Conservation (phyloP, 2,329 filamentous ascomycete species). For the Exophiala viscosa region DNA sequence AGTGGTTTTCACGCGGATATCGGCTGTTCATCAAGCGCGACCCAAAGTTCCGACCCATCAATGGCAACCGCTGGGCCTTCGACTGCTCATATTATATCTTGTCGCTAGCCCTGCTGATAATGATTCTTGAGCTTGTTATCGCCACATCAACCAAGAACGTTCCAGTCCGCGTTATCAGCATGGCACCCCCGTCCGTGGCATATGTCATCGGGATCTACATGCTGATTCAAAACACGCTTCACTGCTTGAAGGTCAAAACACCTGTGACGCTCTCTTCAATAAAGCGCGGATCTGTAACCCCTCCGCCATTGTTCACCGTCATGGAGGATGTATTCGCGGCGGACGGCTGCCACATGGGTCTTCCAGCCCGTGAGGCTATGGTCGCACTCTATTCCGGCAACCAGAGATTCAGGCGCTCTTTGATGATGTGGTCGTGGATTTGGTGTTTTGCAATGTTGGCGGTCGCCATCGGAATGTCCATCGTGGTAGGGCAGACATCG, state of each 20-base stretch:
- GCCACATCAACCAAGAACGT: neutral
- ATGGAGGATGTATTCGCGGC: conserved; percentile 1
- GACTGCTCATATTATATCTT: conserved; percentile 4
- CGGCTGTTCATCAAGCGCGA: conserved; percentile 2
- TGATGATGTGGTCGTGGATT: conserved; percentile 3
- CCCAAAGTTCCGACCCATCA: conserved; percentile 2
- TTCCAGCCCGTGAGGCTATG: conserved; percentile 1
- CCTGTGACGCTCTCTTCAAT: neutral
- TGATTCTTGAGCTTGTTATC: conserved; percentile 1
- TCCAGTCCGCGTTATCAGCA: neutral
- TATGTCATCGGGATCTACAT: neutral
- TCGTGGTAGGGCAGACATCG: neutral
- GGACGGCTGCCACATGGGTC: neutral
- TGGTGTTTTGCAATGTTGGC: neutral
- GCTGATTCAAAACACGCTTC: conserved; percentile 1
- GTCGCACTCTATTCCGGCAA: neutral
- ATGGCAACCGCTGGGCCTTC: conserved; percentile 1
- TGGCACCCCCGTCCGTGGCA: neutral
- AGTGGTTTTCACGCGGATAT: conserved; percentile 1
- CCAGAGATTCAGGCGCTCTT: neutral
- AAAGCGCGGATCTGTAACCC: neutral
- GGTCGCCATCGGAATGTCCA: neutral
- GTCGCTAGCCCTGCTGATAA: neutral
- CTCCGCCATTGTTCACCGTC: neutral
- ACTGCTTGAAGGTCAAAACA: neutral